Evolutionary conservation across 176 grass and related monocot species (phyloP).

Genomic region (Avena atlantica): DNA sequence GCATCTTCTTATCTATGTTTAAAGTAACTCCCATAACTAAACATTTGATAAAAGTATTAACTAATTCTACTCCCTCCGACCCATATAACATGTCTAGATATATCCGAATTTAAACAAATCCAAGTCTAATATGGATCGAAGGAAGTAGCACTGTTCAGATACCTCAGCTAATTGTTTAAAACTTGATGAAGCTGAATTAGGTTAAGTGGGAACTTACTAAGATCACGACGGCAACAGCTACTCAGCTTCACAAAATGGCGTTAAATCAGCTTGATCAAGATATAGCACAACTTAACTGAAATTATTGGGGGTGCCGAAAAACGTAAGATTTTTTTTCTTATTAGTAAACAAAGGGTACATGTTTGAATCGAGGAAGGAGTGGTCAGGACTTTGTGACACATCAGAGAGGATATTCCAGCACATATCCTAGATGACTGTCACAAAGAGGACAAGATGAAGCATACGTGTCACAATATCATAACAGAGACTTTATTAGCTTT

Average conservation of each 20-base stretch:
- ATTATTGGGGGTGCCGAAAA: background rate
- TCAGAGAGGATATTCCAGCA: slow-evolving; percentile 28
- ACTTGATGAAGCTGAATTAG: too few species aligned
- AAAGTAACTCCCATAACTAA: background rate
- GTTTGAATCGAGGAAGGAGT: background rate
- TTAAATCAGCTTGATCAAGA: background rate
- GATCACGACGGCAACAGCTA: background rate
- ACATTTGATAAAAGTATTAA: background rate
- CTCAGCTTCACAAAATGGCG: background rate
- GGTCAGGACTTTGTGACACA: background rate
- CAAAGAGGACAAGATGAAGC: background rate
- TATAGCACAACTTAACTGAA: background rate
- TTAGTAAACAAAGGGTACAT: slow-evolving; percentile 1
- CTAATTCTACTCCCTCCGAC: too few species aligned
- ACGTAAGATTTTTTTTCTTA: background rate
- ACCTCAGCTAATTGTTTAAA: too few species aligned
- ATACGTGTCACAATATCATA: slow-evolving; percentile 26
- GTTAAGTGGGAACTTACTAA: too few species aligned
- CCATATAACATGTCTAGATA: too few species aligned
- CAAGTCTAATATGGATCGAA: too few species aligned
- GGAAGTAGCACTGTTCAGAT: background rate
- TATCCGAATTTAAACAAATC: too few species aligned
- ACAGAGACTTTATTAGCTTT: background rate
- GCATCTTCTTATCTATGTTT: slow-evolving; percentile 25
- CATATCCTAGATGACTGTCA: slow-evolving; percentile 1